A percentile compares a stretch with the other conserved stretches of the same genome.
Conservation (phyloP, 148 eudicot genomes). For the Arctostaphylos glauca region DNA sequence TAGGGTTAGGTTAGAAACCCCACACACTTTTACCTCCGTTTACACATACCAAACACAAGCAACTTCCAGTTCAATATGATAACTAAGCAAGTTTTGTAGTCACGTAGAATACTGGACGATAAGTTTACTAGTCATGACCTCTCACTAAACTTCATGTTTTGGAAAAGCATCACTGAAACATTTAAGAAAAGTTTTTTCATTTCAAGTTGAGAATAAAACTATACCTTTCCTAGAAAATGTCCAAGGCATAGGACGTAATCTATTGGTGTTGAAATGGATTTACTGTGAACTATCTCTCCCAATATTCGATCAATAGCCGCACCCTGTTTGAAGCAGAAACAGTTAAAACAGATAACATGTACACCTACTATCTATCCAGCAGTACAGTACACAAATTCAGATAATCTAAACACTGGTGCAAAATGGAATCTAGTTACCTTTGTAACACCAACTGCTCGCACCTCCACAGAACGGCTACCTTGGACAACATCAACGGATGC, state of each 20-base stretch:
- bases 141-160: background rate
- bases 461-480: conserved; percentile 92
- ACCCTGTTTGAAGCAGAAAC: conserved; percentile 50
- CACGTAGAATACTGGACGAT: background rate
- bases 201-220: background rate
- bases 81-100: background rate
- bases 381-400: background rate
- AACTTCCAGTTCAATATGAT: background rate
- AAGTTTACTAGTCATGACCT: background rate
- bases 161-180: background rate
- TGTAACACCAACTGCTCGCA: conserved; percentile 92
- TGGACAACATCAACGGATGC: conserved; percentile 95
- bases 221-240: conserved; percentile 88
- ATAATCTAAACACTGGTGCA: background rate
- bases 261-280: conserved; percentile 76
- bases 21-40: too few species aligned
- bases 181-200: background rate
- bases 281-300: conserved; percentile 92
- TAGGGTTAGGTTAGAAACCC: too few species aligned
- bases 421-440: conserved; percentile 45
- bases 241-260: conserved; percentile 89
- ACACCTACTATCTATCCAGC: background rate
- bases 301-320: conserved; percentile 87
- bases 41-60: background rate
- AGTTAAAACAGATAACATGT: background rate